phyloP scores from a whole-genome alignment of 257 asterid species.

The Gentiana dahurica region DNA sequence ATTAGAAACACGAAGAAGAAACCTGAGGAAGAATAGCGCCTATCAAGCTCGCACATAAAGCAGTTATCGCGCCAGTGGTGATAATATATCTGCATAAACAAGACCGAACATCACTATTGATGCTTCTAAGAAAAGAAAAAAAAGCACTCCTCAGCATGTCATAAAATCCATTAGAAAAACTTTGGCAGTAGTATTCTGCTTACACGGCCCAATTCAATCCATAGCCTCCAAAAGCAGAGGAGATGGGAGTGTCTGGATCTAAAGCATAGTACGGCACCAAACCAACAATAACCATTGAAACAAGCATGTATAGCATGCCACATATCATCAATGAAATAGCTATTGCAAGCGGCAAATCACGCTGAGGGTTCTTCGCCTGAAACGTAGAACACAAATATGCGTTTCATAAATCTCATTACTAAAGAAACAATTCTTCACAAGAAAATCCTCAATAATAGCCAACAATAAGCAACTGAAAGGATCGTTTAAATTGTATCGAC shows the following conservation, averaged over 20 bases:
- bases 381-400: neutral
- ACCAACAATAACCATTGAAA: slow-evolving; percentile 31
- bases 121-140: neutral
- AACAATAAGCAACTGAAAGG: too few relatives aligned
- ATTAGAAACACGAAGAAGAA: neutral
- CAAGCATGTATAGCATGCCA: slow-evolving; percentile 23
- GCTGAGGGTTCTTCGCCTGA: slow-evolving; percentile 30
- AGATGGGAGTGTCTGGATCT: slow-evolving; percentile 33
- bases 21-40: slow-evolving; percentile 38
- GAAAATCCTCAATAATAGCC: neutral
- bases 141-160: too few relatives aligned
- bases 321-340: slow-evolving; percentile 23
- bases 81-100: slow-evolving; percentile 22
- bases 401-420: too few relatives aligned
- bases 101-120: neutral
- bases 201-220: slow-evolving; percentile 37
- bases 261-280: slow-evolving; percentile 29
- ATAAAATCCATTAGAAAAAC: too few relatives aligned
- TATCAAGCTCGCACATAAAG: slow-evolving; percentile 33
- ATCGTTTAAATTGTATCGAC: too few relatives aligned
- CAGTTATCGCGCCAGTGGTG: slow-evolving; percentile 29
- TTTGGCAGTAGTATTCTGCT: slow-evolving; percentile 1
- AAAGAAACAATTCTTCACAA: too few relatives aligned
- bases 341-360: slow-evolving; percentile 32
- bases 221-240: slow-evolving; percentile 27